Evolutionary conservation across 495 filamentous ascomycete species (phyloP), one percentile per base, ranked within the genome.

Genomic region (Xylaria sp.): DNA sequence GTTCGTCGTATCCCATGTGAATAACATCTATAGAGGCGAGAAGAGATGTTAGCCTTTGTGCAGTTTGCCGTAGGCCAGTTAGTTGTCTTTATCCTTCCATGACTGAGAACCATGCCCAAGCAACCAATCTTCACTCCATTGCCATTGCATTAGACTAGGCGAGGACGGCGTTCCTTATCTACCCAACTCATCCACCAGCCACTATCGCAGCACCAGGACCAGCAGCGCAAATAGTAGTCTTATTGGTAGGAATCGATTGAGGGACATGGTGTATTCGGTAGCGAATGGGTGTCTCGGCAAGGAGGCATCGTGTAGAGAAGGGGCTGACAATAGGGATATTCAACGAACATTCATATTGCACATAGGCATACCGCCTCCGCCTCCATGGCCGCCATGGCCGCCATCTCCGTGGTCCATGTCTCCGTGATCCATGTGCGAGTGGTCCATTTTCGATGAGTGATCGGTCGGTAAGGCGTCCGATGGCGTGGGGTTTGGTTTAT

Each of bases 1-100:
- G 81, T 98, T 89, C 57, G 88, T 85, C 21, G 93, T 94, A 75
- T 92, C 87, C 97, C 96, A 98, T 64, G 94, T 99, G 82, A 99
- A 99, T 43, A 98, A 88, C 95, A 97, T 98, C 93, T 97, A 72
- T 17, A n/a, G 43, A 52, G n/a, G n/a, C 3, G 9, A 44, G 26
- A 12, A 50, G 17, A 55, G 15, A 40, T 15, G 33, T 70, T 44
- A 70, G 58, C 58, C 9, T 33, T 43, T 29, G n/a, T 53, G n/a
- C 24, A n/a, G 41, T n/a, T 24, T 41, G 14, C 7, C 11, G 24
- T 69, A 48, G 67, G 11, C 21, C n/a, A n/a, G 43, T 50, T 33
- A n/a, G 43, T 50, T n/a, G 48, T n/a, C 11, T 37, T 3, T 29
- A 3, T 24, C 14, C 15, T 8, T 35, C 37, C 21, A 4, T 33